A percentile compares a stretch with the other conserved stretches of the same genome.
These are phyloP conservation scores for Mycosphaerella sp. DNA, from an alignment of 2,329 filamentous ascomycete genomes.

Conservation along the genomic window DNA sequence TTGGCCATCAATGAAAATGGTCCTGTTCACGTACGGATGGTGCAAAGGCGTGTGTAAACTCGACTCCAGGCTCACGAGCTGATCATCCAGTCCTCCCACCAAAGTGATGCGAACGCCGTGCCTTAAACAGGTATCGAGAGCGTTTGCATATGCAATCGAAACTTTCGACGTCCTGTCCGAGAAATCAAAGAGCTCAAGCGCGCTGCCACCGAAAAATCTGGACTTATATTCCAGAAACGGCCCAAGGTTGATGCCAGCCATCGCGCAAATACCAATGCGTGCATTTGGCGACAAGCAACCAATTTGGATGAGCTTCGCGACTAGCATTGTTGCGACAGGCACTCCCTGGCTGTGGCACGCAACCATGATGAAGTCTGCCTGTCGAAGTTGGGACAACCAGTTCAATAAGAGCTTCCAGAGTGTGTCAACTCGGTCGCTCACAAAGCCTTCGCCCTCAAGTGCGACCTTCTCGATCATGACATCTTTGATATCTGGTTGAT, in stretches of 20 bases:
- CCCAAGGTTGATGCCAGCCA: slow-evolving; percentile 87
- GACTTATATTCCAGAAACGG: slow-evolving; percentile 91
- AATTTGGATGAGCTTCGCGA: slow-evolving; percentile 86
- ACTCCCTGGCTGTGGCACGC: slow-evolving; percentile 95
- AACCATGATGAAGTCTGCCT: slow-evolving; percentile 83
- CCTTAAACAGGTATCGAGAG: slow-evolving; percentile 65
- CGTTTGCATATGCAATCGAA: slow-evolving; percentile 70
- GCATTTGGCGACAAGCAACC: slow-evolving; percentile 66
- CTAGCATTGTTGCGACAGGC: slow-evolving; percentile 83
- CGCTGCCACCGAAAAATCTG: slow-evolving; percentile 79
- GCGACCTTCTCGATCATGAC: slow-evolving; percentile 91
- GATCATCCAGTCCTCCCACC: slow-evolving; percentile 92
- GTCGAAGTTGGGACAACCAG: slow-evolving; percentile 84
- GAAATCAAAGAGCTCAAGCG: slow-evolving; percentile 94
- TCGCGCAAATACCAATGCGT: slow-evolving; percentile 77
- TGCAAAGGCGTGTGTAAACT: slow-evolving; percentile 77
- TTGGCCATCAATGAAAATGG: slow-evolving; percentile 92
- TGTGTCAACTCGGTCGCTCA: slow-evolving; percentile 80
- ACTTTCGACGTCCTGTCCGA: slow-evolving; percentile 73
- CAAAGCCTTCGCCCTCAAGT: slow-evolving; percentile 88
- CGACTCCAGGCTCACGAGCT: slow-evolving; percentile 89
- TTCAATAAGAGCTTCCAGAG: slow-evolving; percentile 92
- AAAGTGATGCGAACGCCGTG: slow-evolving; percentile 81
- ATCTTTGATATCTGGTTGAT: slow-evolving; percentile 53
- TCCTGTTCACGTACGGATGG: slow-evolving; percentile 89